A percentile compares a stretch with the other conserved stretches of the same genome.
phyloP scores from a whole-genome alignment of 2,329 filamentous ascomycete species.

The Pseudogymnoascus sp. region DNA sequence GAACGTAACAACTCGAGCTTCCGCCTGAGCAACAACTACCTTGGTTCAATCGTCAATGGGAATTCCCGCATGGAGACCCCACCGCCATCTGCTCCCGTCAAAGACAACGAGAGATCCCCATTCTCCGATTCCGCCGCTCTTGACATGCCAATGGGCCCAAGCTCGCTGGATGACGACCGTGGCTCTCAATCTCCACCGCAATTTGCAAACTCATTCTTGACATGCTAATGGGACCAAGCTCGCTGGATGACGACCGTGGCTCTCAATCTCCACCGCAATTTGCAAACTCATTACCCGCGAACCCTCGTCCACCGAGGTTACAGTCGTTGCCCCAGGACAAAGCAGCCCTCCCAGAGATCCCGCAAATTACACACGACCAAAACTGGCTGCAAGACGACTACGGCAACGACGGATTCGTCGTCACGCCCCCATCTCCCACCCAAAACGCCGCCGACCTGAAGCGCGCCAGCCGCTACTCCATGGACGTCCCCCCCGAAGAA shows the following conservation, averaged over 20 bases:
- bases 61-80: not conserved
- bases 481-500: conserved; percentile 29
- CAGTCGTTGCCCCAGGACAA: conserved; percentile 29
- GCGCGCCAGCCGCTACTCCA: conserved; percentile 27
- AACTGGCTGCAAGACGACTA: conserved; percentile 35
- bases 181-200: conserved; percentile 15
- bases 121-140: not conserved
- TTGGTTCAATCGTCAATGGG: conserved; percentile 19
- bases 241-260: not conserved
- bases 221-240: not conserved
- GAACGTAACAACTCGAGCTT: conserved; percentile 12
- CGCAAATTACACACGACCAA: conserved; percentile 23
- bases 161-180: not conserved
- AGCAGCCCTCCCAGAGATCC: conserved; percentile 22
- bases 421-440: conserved; percentile 34
- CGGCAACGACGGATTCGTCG: conserved; percentile 41
- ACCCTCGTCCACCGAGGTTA: conserved; percentile 30
- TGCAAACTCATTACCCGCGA: conserved; percentile 25
- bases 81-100: not conserved
- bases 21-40: conserved; percentile 25
- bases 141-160: conserved; percentile 1
- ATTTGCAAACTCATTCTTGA: conserved; percentile 24
- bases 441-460: conserved; percentile 11
- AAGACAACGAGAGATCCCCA: not conserved
- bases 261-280: conserved; percentile 17